Evolutionary conservation across 495 filamentous ascomycete genomes (phyloP).

Genomic region (Bryoglossum gracile): DNA sequence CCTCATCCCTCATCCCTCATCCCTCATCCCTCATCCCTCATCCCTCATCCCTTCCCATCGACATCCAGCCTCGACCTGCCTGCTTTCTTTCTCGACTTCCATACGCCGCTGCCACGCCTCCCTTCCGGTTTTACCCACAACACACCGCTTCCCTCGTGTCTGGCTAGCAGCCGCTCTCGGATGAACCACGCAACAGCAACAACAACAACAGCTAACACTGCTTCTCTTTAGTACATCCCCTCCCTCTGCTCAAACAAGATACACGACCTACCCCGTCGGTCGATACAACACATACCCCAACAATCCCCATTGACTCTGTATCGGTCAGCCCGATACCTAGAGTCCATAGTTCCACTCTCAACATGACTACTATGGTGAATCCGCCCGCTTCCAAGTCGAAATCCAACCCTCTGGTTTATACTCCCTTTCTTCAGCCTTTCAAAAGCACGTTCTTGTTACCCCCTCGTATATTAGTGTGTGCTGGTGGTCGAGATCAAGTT

Average conservation of each 20-base stretch:
- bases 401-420: slow-evolving; percentile 32
- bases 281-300: slow-evolving; percentile 15
- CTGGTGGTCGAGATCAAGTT: slow-evolving; percentile 3
- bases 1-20: slow-evolving; percentile 2
- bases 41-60: neutral
- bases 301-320: slow-evolving; percentile 22
- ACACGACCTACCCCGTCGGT: slow-evolving; percentile 14
- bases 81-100: slow-evolving; percentile 5
- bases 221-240: slow-evolving; percentile 11
- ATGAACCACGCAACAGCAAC: neutral
- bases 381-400: slow-evolving; percentile 27
- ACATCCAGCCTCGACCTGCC: slow-evolving; percentile 6
- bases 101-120: slow-evolving; percentile 18
- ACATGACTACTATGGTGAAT: slow-evolving; percentile 49
- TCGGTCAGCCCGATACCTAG: slow-evolving; percentile 25
- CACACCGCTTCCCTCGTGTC: slow-evolving; percentile 20
- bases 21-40: no score
- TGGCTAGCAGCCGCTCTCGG: slow-evolving; percentile 24
- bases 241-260: slow-evolving; percentile 6
- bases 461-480: slow-evolving; percentile 11
- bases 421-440: slow-evolving; percentile 29
- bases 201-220: slow-evolving; percentile 16
- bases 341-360: slow-evolving; percentile 30
- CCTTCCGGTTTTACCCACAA: no score
- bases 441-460: slow-evolving; percentile 22